Base-by-base conservation (phyloP, 2,329 filamentous ascomycete genomes). In the Colletotrichum costaricense region DNA sequence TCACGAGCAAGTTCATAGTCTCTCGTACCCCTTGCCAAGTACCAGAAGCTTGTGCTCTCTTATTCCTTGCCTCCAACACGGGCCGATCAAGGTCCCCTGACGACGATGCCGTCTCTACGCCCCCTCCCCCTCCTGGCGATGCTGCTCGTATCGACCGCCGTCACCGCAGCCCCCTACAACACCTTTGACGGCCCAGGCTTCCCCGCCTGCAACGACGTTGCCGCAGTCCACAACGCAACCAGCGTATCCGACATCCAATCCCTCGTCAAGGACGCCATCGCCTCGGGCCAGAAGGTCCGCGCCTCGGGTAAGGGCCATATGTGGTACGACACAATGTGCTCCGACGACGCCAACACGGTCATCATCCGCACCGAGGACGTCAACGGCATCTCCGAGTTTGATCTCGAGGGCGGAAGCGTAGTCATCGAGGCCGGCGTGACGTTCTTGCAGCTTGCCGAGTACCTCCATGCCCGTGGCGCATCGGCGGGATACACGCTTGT, bases 321-420 rank as follows among this genome's bases (percentile, higher is more conserved):
- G 82, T 87, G 86, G 86, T 88, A 88, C 76, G 86, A 88, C 75
- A 88, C 87, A 38, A 87, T 88, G 82, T 88, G 86, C 79, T 84
- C 84, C 56, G 86, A 88, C 77, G 81, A 86, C 71, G 78, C 81
- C 30, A 76, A 79, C 57, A 88, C 86, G 2, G 79, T 88, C 75
- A 85, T 88, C 76, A 80, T 88, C 54, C 84, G 84, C 75, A 86
- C 84, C 24, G 85, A 86, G 74, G 75, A 80, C 59, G 82, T 87
- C 67, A 86, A 84, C 74, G 72, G 72, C 26, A 88, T 88, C 76
- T 83, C 78, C 52, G 83, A 87, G 72, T 82, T 88, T 58, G 79
- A 81, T 19, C 81, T 88, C 19, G 77, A 81, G 7, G 80, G 80
- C 1, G 86, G 86, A 22, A 82, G 84, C 6, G 86, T 88, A 9